Percentiles rank a stretch among this genome's conserved stretches.
Evolutionary conservation across 306 rosid species (phyloP).

Genomic region (Hippophae tibetana): DNA sequence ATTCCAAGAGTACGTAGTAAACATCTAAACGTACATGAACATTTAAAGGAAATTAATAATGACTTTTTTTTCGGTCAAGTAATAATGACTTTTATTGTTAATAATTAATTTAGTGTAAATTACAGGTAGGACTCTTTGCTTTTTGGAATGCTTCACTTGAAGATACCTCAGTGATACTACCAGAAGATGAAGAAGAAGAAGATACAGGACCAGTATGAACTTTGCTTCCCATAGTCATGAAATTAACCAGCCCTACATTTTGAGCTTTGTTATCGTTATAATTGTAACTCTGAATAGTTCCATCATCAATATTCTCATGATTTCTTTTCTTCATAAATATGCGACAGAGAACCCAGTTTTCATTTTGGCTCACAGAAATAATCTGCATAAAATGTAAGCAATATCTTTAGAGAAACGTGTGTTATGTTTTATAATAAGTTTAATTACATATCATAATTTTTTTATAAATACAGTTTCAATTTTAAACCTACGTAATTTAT

Average conservation of each 20-base stretch:
- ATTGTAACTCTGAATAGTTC: neutral
- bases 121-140: conserved; percentile 21
- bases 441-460: too few relatives aligned
- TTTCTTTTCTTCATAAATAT: conserved; percentile 44
- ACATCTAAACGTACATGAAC: too few relatives aligned
- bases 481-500: too few relatives aligned
- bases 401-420: neutral
- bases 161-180: conserved; percentile 36
- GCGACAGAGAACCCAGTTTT: conserved; percentile 76
- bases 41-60: too few relatives aligned
- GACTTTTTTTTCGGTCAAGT: too few relatives aligned
- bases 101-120: too few relatives aligned
- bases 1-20: too few relatives aligned
- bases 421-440: too few relatives aligned
- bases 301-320: conserved; percentile 17
- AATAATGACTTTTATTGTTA: too few relatives aligned
- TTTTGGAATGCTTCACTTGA: conserved; percentile 31
- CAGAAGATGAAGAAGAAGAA: conserved; percentile 41
- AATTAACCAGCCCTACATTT: conserved; percentile 10
- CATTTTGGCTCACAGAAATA: conserved; percentile 25
- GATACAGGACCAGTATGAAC: conserved; percentile 6
- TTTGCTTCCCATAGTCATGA: conserved; percentile 15
- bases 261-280: conserved; percentile 5
- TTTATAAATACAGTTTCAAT: too few relatives aligned
- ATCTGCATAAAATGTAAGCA: conserved; percentile 23